phyloP scores from a whole-genome alignment of 805 yeast species.

The Candida sonorensis region DNA sequence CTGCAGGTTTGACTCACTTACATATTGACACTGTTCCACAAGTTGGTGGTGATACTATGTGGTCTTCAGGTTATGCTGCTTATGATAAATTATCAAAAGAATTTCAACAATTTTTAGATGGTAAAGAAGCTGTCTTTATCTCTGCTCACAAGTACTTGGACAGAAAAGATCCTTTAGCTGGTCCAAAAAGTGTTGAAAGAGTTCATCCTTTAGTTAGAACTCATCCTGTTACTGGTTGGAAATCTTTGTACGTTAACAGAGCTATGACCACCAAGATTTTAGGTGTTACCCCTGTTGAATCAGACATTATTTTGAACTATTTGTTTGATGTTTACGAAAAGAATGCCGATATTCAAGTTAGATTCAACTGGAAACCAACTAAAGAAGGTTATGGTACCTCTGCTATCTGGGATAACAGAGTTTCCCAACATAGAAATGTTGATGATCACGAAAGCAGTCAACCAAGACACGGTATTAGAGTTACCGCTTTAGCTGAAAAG shows the following conservation, averaged over 20 bases:
- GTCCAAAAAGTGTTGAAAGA: slow-evolving; percentile 43
- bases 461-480: slow-evolving; percentile 48
- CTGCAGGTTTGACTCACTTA: slow-evolving; percentile 50
- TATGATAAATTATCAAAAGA: slow-evolving; percentile 49
- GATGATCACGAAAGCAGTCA: slow-evolving; percentile 36
- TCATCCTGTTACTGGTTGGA: slow-evolving; percentile 62
- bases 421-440: slow-evolving; percentile 37
- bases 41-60: slow-evolving; percentile 51
- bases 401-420: slow-evolving; percentile 45
- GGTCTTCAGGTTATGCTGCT: slow-evolving; percentile 54
- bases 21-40: slow-evolving; percentile 44
- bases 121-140: slow-evolving; percentile 39
- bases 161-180: slow-evolving; percentile 37
- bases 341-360: slow-evolving; percentile 48
- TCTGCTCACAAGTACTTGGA: slow-evolving; percentile 35
- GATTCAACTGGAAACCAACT: slow-evolving; percentile 42
- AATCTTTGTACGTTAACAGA: slow-evolving; percentile 48
- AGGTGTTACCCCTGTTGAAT: slow-evolving; percentile 46
- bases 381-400: slow-evolving; percentile 34
- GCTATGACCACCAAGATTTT: slow-evolving; percentile 43
- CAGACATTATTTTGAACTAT: slow-evolving; percentile 39
- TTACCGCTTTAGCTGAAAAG: slow-evolving; percentile 45
- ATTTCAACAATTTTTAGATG: slow-evolving; percentile 44
- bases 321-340: slow-evolving; percentile 37
- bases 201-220: slow-evolving; percentile 58